A percentile compares a stretch with the other conserved stretches of the same genome.
Conservation (phyloP, 495 filamentous ascomycete species). For the Bathelium albidoporum region DNA sequence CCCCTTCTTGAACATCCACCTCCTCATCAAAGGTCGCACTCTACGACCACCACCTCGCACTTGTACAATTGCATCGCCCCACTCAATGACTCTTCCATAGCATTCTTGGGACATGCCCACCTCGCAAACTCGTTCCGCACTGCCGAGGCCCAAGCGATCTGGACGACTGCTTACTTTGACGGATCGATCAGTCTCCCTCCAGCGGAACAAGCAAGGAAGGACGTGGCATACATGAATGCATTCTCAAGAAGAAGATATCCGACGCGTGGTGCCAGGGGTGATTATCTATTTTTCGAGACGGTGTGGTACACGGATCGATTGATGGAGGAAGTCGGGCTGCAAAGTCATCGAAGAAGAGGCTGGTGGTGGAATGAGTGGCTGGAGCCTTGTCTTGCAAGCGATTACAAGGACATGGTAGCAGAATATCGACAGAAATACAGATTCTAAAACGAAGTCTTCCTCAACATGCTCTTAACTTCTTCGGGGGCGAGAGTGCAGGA, state of each 20-base stretch:
- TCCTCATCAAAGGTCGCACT: not conserved
- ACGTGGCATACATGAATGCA: conserved; percentile 30
- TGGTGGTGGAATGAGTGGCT: conserved; percentile 26
- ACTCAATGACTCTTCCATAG: conserved; percentile 30
- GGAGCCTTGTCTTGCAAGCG: conserved; percentile 22
- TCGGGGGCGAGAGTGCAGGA: no score
- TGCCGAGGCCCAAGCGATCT: conserved; percentile 37
- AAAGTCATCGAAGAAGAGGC: conserved; percentile 20
- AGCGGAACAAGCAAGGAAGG: conserved; percentile 22
- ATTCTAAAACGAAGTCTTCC: no score
- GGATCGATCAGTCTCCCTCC: conserved; percentile 17
- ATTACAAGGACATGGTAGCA: conserved; percentile 20
- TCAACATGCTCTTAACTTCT: no score
- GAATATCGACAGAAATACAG: conserved; percentile 24
- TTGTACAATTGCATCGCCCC: conserved; percentile 11
- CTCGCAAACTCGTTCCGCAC: conserved; percentile 31
- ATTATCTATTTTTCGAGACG: conserved; percentile 32
- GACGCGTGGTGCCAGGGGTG: conserved; percentile 28
- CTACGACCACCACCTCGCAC: not conserved
- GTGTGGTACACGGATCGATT: conserved; percentile 28
- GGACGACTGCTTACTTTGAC: conserved; percentile 36
- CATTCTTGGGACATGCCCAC: conserved; percentile 31
- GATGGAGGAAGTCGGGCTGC: conserved; percentile 25
- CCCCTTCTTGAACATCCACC: conserved; percentile 22
- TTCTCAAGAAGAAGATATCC: conserved; percentile 33